Base-by-base conservation (phyloP, 1,284 basidiomycete species). In the Meira nashicola region DNA sequence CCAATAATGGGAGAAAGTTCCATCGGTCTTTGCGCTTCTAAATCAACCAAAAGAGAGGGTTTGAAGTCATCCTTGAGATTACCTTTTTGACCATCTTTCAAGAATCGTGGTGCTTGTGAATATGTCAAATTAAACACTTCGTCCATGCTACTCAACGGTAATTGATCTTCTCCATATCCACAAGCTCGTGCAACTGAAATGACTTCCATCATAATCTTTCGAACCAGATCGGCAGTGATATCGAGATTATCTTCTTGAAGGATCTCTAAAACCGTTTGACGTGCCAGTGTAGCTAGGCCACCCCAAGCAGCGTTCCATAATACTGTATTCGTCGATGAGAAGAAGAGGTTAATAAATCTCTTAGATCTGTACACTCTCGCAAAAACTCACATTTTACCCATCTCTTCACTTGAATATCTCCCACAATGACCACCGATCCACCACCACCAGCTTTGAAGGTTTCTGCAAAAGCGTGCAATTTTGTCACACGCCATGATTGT, bases 311-410 rank as follows among this genome's bases (percentile, higher is more conserved):
- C 65, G 44, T 76, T 76, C 72, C 74, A 76, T 10, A 53, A 33
- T 17, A 53, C 50, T 53, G 50, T 2, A 8, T 53, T 19, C 7
- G 46, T 4, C 10, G 10, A 43, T 3, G n/a, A 43, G 41, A 10
- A 43, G n/a, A 15, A 21, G 15, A 4, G 41, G 41, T 21, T 6
- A 43, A 6, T 10, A 43, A 3, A 21, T 21, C 14, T 38, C 6
- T 12, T 28, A 2, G 4, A 2, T 50, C 48, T 9, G 48, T n/a
- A 23, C 3, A 50, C 48, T n/a, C 48, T 12, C 14, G 15, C 23
- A n/a, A n/a, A 12, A 78, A 81, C 60, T 79, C 78, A 51, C 80
- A 77, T 64, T 84, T 84, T 50, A 80, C 76, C 82, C 82, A 83
- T 55, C 82, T 73, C 58, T 80, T 79, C 12, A 73, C 72, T 65